A percentile compares a stretch with the other conserved stretches of the same genome.
Conservation (phyloP, 2,329 filamentous ascomycete genomes). For the Leptodontidium sp. region DNA sequence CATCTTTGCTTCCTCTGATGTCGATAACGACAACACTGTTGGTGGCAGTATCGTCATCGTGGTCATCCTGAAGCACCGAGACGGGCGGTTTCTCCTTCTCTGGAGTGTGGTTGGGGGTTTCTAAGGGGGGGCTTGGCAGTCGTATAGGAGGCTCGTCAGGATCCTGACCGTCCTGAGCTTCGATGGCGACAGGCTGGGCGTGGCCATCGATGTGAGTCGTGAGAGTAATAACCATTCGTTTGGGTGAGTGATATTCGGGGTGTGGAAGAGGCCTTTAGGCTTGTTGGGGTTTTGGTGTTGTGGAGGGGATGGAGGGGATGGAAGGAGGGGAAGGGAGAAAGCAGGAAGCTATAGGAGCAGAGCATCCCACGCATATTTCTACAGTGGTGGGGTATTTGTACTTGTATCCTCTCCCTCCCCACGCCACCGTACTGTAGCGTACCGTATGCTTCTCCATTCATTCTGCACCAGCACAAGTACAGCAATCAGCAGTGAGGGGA, state of each 20-base stretch:
- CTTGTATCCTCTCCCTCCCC: slow-evolving; percentile 3
- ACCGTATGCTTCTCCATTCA: neutral
- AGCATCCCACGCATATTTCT: neutral
- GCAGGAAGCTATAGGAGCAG: slow-evolving; percentile 8
- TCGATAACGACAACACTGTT: slow-evolving; percentile 21
- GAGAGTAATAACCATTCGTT: slow-evolving; percentile 39
- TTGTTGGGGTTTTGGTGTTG: neutral
- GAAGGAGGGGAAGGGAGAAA: neutral
- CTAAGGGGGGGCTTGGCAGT: slow-evolving; percentile 17
- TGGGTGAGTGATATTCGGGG: slow-evolving; percentile 13
- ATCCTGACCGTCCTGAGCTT: slow-evolving; percentile 31
- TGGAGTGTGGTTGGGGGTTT: neutral
- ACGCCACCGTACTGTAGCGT: no score
- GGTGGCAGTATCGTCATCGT: neutral
- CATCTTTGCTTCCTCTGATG: slow-evolving; percentile 24
- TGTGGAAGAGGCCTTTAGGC: neutral
- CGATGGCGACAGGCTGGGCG: slow-evolving; percentile 32
- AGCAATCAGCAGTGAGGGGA: neutral
- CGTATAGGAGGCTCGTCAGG: slow-evolving; percentile 36
- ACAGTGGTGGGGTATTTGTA: slow-evolving; percentile 5
- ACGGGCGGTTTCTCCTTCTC: slow-evolving; percentile 21
- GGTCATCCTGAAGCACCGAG: slow-evolving; percentile 8
- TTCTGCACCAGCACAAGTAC: neutral
- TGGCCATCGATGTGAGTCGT: slow-evolving; percentile 32
- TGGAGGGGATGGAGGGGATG: neutral